Conservation (phyloP, 768 basidiomycete genomes). For the Phlebiopsis gigantea region DNA sequence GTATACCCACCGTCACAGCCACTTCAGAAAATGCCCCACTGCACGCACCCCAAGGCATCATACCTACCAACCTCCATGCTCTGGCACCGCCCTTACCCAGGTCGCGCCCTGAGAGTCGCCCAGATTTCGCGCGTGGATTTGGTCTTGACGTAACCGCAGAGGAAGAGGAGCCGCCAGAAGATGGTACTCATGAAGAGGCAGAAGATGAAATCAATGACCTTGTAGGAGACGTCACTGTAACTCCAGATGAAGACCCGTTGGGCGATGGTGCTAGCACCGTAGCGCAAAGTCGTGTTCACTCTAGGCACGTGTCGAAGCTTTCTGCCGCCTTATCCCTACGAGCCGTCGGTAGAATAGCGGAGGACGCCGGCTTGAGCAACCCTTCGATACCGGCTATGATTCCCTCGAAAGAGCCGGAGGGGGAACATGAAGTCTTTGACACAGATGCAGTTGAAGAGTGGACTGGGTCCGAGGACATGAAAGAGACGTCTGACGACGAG, state of each 20-base stretch:
- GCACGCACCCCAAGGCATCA: slow-evolving; percentile 52
- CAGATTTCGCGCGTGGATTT: slow-evolving; percentile 77
- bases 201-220: slow-evolving; percentile 22
- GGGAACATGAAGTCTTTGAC: slow-evolving; percentile 32
- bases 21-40: slow-evolving; percentile 29
- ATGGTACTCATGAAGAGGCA: slow-evolving; percentile 22
- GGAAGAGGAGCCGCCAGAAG: slow-evolving; percentile 60
- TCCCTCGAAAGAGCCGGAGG: slow-evolving; percentile 27
- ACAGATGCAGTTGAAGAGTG: slow-evolving; percentile 58
- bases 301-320: slow-evolving; percentile 62
- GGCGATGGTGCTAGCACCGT: slow-evolving; percentile 41
- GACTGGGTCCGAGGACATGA: slow-evolving; percentile 78
- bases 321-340: slow-evolving; percentile 64
- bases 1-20: slow-evolving; percentile 19
- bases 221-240: too few relatives aligned
- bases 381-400: slow-evolving; percentile 5
- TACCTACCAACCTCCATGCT: slow-evolving; percentile 39
- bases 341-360: slow-evolving; percentile 46
- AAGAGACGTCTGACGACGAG: slow-evolving; percentile 64
- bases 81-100: slow-evolving; percentile 42
- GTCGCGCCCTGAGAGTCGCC: slow-evolving; percentile 47
- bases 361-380: slow-evolving; percentile 4
- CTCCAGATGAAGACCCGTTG: slow-evolving; percentile 10
- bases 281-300: slow-evolving; percentile 52
- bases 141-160: slow-evolving; percentile 77